Conservation (phyloP, 257 asterid species). For the Prunella vulgaris region DNA sequence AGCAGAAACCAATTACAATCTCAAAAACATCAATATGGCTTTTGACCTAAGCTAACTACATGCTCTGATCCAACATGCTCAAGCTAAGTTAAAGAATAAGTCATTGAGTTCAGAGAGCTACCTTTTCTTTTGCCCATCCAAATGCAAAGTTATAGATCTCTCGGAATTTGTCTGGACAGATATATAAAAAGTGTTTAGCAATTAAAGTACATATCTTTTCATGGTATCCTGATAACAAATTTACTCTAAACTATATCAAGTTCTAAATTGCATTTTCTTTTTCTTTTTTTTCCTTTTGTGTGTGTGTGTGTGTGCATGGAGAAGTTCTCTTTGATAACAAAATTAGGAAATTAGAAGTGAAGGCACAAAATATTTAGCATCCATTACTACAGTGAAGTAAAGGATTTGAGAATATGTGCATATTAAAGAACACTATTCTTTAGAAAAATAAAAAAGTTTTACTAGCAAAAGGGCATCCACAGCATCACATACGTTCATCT, state of each 20-base stretch:
- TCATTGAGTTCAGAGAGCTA: conserved; percentile 23
- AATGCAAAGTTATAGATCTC: conserved; percentile 96
- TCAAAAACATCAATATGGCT: neutral
- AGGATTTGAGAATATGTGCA: neutral
- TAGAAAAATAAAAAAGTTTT: neutral
- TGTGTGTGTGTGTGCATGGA: neutral
- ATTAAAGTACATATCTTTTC: neutral
- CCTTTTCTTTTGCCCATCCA: conserved; percentile 99
- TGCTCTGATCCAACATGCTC: conserved; percentile 9
- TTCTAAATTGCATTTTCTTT: neutral
- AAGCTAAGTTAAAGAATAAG: conserved; percentile 3
- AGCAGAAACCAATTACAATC: conserved; percentile 1
- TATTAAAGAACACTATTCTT: conserved; percentile 3
- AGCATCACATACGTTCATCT: conserved; percentile 84
- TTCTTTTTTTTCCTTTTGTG: no score
- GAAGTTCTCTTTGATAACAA: neutral
- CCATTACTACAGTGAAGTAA: conserved; percentile 6
- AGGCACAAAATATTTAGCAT: conserved; percentile 10
- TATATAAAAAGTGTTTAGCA: conserved; percentile 17
- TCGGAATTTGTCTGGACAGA: conserved; percentile 68
- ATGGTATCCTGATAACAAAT: conserved; percentile 2
- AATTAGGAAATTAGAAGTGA: neutral
- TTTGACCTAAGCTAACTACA: neutral
- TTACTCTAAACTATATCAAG: neutral
- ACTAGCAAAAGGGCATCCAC: conserved; percentile 23